Evolutionary conservation across 2,329 filamentous ascomycete species (phyloP), one percentile per base, ranked within the genome.

Genomic region (Scedosporium minutisporum): DNA sequence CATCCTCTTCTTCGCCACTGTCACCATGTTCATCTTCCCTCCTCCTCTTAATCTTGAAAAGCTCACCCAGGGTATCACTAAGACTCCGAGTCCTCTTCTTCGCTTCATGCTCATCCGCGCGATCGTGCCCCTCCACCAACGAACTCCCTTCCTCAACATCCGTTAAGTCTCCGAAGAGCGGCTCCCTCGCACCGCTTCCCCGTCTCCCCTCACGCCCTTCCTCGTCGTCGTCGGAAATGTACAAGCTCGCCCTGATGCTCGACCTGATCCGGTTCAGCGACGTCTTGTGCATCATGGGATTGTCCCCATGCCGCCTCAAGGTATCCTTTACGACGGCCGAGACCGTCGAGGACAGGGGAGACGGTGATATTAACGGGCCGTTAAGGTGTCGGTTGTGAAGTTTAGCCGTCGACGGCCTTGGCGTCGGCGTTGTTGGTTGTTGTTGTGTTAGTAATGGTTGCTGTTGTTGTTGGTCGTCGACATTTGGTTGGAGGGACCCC

Each of bases 281-380:
- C 9, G 77, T 76, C 62, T 74, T 77, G 48, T 75, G 75, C 5
- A 75, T 64, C 21, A 74, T 67, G 0, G 76, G 70, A 38, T 70
- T 71, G 27, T 78, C 76, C 16, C 78, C 74, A 38, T 78, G 76
- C 4, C 60, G 46, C 10, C 80, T 74, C 1, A 83, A 74, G 33
- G 78, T 81, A 66, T 86, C 83, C 51, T 82, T 80, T 53, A 86
- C 80, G 0, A 83, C 82, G 0, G 81, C 81, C 18, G 77, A 83
- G 44, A 86, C 80, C 1, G 83, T 85, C 0, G 82, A 84, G 1
- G 82, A 84, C 41, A 86, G 76, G 0, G 83, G 83, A 0, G 83
- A 85, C 10, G 83, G 83, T 2, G 82, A 85, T 64, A 85, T 83
- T 44, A 86, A 78, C 2, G 79, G 77, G 38, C 78, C 78, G 29